phyloP scores from a whole-genome alignment of 306 rosid species.

The Spatholobus suberectus region DNA sequence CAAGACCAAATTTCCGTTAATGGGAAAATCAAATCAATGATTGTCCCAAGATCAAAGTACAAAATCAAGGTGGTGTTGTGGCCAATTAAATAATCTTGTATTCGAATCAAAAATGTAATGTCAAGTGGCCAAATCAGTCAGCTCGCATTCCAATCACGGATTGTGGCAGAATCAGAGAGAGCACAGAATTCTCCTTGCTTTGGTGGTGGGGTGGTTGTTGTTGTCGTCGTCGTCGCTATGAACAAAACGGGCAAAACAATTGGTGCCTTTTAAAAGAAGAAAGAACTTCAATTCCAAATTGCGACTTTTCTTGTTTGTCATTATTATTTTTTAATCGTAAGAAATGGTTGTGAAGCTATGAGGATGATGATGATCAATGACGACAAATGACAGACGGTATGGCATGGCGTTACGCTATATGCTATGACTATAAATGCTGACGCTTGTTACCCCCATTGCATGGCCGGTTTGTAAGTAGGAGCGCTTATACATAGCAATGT shows the following conservation, averaged over 20 bases:
- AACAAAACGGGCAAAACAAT: neutral
- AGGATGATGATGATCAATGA: neutral
- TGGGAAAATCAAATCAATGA: slow-evolving; percentile 6
- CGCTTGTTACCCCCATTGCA: neutral
- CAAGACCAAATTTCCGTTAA: neutral
- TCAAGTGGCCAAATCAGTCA: neutral
- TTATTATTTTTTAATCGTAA: neutral
- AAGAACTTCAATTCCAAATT: neutral
- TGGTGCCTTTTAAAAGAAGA: neutral
- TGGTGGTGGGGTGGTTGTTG: neutral
- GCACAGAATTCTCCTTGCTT: slow-evolving; percentile 16
- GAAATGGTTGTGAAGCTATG: neutral
- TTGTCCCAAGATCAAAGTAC: neutral
- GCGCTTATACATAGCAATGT: neutral
- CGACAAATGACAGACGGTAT: too few species aligned
- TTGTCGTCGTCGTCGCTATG: neutral
- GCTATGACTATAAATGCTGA: neutral
- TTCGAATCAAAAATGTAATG: neutral
- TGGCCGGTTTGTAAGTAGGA: neutral
- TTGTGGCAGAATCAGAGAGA: slow-evolving; percentile 40
- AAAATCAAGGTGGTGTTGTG: neutral
- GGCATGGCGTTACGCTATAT: too few species aligned
- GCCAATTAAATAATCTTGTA: neutral
- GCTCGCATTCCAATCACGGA: slow-evolving; percentile 15
- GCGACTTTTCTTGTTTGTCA: neutral